Base-by-base conservation (phyloP, 306 rosid species). In the Cucumis cinereus region DNA sequence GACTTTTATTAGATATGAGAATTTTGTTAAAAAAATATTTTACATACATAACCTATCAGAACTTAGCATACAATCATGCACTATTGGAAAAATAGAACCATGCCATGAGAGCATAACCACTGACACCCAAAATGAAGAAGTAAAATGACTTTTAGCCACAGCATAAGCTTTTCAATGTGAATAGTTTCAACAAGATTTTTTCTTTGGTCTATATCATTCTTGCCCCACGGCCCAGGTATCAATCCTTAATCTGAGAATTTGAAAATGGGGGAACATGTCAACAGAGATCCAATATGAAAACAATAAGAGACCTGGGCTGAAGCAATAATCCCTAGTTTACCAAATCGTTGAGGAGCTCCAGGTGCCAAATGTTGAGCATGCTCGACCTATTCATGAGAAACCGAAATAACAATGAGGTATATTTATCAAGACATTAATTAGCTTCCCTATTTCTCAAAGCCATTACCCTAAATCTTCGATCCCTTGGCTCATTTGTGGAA, bases 341-440 rank as follows among this genome's bases (percentile, higher is more conserved):
- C 91, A 77, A 93, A 93, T 54, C 87, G 82, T 73, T 69, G 41
- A 3, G 93, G 83, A 60, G 90, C 62, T 71, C 85, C 91, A 59
- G 83, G 82, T 54, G 93, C 91, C 87, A 91, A 87, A 74, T 91
- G 98, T 83, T 93, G 98, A 22, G 93, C 92, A 77, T 93, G 98
- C 86, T 93, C 98, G 82, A 93, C 85, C 98, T 93, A 68, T 53
- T 68, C 74, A 68, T 41, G 55, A 43, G 55, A 68, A 47, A 23
- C 55, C 45, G 43, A 68, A 66, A 43, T 41, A 23, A 22, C 24
- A 3, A 68, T 68, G 55, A 68, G 56, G 8, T 43, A 68, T 41
- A 15, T 43, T 73, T 41, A 78, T 73, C 52, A 22, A 28, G 57
- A 79, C 75, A 16, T 43, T 47, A 62, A 49, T 54, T 80, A 77